Evolutionary conservation across 2,329 filamentous ascomycete genomes (phyloP).

Genomic region (Aureobasidium namibiae): DNA sequence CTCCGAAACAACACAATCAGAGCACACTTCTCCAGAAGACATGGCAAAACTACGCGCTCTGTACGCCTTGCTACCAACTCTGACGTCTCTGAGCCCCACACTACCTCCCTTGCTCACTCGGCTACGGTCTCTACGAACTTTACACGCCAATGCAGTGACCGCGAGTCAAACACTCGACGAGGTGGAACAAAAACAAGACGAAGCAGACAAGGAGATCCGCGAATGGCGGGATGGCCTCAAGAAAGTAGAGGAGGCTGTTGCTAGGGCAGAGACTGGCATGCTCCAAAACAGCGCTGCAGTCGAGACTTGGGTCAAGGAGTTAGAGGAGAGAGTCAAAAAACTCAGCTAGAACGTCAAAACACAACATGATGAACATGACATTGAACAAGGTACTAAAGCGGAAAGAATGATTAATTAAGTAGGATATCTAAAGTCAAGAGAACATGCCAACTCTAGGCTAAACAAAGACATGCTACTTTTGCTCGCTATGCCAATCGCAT

Average conservation of each 20-base stretch:
- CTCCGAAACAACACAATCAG: not conserved
- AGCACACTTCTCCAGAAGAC: conserved; percentile 49
- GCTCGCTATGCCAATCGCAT: not conserved
- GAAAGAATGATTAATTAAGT: not conserved
- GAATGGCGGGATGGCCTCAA: conserved; percentile 77
- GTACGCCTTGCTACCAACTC: conserved; percentile 79
- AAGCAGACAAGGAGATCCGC: conserved; percentile 75
- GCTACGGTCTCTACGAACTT: conserved; percentile 69
- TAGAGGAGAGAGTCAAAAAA: conserved; percentile 65
- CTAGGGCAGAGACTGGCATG: conserved; percentile 60
- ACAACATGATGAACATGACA: not conserved
- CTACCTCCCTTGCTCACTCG: conserved; percentile 80
- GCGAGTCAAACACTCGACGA: conserved; percentile 69
- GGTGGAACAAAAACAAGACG: conserved; percentile 70
- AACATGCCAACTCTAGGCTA: not conserved
- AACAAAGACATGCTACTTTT: not conserved
- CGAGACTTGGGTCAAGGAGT: conserved; percentile 77
- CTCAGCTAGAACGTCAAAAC: not conserved
- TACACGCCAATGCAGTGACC: conserved; percentile 79
- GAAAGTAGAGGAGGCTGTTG: conserved; percentile 68
- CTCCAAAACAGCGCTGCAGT: conserved; percentile 76
- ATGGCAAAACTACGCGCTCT: conserved; percentile 82
- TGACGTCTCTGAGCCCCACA: conserved; percentile 76
- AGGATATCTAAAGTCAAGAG: not conserved
- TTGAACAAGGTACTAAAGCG: too few relatives aligned